A percentile compares a stretch with the other conserved stretches of the same genome.
Evolutionary conservation across 2,329 filamentous ascomycete genomes (phyloP).

Genomic region (Myriosclerotinia scirpicola): DNA sequence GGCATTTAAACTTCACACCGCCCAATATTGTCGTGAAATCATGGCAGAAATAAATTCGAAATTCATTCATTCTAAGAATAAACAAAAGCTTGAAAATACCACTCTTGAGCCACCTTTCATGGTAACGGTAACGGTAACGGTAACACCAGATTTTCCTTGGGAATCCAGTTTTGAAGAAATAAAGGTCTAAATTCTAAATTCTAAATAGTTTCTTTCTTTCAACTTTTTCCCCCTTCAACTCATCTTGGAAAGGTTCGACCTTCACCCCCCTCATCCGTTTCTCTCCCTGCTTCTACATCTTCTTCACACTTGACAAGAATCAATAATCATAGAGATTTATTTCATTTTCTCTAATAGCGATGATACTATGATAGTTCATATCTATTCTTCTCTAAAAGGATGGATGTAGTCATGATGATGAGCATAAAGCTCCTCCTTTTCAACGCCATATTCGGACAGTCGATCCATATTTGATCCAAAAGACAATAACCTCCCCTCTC

Average conservation of each 20-base stretch:
- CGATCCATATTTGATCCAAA: slow-evolving; percentile 7
- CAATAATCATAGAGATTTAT: neutral
- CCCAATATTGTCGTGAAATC: neutral
- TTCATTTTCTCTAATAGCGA: neutral
- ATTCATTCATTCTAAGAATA: too few species aligned
- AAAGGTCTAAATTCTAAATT: neutral
- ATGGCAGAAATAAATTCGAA: neutral
- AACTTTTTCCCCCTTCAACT: neutral
- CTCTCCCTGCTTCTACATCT: neutral
- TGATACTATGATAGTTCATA: neutral
- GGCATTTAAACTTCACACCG: neutral
- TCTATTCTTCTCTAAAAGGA: neutral
- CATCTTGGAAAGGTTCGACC: neutral
- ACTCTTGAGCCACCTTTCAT: neutral
- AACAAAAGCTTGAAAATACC: too few species aligned
- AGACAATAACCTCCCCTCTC: neutral
- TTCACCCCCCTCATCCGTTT: neutral
- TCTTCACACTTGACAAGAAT: neutral
- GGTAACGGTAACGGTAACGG: neutral
- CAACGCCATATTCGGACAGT: neutral
- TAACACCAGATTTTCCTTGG: neutral
- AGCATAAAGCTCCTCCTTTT: neutral
- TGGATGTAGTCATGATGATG: neutral
- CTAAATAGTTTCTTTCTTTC: neutral
- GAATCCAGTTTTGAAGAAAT: neutral